phyloP scores from a whole-genome alignment of 805 yeast genomes.

The Kluyveromyces wickerhamii region DNA sequence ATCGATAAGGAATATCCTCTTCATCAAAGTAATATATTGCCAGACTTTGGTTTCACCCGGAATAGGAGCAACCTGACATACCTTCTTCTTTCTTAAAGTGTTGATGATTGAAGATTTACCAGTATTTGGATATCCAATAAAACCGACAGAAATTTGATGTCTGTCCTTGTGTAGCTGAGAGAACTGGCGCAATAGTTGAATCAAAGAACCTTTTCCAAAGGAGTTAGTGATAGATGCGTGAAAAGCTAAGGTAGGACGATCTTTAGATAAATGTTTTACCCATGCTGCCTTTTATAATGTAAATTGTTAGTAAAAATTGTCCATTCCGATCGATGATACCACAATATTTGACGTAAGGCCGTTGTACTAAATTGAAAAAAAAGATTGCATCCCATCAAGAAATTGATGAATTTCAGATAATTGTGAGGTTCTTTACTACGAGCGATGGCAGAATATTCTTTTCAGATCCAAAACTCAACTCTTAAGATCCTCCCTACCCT shows the following conservation, averaged over 20 bases:
- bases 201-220: constrained; percentile 94
- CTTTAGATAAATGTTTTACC: constrained; percentile 91
- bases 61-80: constrained; percentile 94
- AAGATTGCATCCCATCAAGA: too few species aligned
- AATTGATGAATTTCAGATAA: constrained; percentile 9
- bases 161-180: constrained; percentile 85
- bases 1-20: constrained; percentile 88
- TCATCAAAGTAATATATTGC: constrained; percentile 98
- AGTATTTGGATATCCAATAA: constrained; percentile 97
- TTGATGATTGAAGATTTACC: constrained; percentile 95
- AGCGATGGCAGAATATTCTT: constrained; percentile 30
- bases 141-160: constrained; percentile 93
- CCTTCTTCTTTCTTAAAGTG: constrained; percentile 89
- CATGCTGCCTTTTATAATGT: constrained; percentile 74
- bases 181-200: constrained; percentile 88
- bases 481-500: constrained; percentile 50
- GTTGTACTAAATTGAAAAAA: too few species aligned
- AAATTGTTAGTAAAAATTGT: constrained; percentile 7
- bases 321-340: too few species aligned
- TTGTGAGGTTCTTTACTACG: constrained; percentile 91
- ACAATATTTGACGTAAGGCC: too few species aligned
- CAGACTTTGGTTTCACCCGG: constrained; percentile 99
- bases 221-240: constrained; percentile 97
- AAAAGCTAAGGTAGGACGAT: constrained; percentile 91
- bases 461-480: constrained; percentile 55